These are phyloP conservation scores for Chlamydomonas incerta DNA, from an alignment of 139 green algal species.

Conservation along the genomic window DNA sequence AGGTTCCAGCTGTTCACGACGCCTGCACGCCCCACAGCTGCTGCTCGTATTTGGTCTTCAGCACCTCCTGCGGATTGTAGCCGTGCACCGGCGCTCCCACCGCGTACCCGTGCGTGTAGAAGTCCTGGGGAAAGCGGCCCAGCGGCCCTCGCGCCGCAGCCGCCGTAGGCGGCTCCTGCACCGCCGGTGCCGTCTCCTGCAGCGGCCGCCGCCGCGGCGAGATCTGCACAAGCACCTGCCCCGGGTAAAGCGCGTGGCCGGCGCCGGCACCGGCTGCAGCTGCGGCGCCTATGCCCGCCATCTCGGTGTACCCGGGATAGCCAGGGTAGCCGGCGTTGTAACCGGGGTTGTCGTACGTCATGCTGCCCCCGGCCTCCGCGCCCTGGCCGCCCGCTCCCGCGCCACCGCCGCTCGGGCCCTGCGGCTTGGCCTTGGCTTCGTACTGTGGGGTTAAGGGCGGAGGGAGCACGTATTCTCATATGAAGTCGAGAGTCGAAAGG, in stretches of 20 bases:
- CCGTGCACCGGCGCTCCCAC: neutral
- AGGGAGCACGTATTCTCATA: no score
- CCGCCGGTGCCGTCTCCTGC: neutral
- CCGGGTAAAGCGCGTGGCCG: neutral
- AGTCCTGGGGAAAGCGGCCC: conserved; percentile 7
- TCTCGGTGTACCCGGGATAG: neutral
- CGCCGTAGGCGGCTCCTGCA: no score
- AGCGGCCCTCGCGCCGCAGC: neutral
- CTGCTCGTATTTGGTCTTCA: conserved; percentile 20
- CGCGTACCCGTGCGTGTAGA: conserved; percentile 5
- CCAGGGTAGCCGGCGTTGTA: neutral
- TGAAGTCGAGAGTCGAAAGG: no score
- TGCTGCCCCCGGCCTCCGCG: no score
- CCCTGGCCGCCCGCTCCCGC: no score
- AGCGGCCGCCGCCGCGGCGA: neutral
- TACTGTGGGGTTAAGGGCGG: neutral
- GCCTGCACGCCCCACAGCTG: neutral
- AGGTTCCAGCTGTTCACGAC: no score
- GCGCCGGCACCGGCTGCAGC: no score
- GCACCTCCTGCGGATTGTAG: neutral
- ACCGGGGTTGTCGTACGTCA: neutral
- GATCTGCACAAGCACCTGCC: neutral
- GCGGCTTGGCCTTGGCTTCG: neutral
- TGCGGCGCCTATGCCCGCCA: neutral
- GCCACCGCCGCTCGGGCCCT: no score